Evolutionary conservation across 177 flowering plant genomes (phyloP).

Genomic region (Tripterygium wilfordii): DNA sequence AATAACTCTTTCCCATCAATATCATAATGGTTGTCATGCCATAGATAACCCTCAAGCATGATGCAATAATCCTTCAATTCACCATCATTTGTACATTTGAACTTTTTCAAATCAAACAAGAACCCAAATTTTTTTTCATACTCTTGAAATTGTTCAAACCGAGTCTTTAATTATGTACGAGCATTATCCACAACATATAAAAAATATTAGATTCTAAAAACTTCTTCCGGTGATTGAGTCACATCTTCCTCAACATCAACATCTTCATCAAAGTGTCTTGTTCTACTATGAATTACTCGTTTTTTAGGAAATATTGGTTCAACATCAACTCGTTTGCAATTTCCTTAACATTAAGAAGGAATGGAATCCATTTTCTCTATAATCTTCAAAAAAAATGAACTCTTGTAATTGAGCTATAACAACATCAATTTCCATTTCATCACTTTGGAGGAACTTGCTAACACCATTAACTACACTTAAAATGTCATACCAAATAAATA

Average conservation of each 20-base stretch:
- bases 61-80: constrained; percentile 5
- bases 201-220: constrained; percentile 14
- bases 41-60: not conserved
- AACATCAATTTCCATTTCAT: no score
- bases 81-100: constrained; percentile 7
- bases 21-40: constrained; percentile 1
- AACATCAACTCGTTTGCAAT: constrained; percentile 2
- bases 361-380: no score
- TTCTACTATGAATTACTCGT: no score
- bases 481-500: no score
- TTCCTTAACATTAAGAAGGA: no score
- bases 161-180: constrained; percentile 4
- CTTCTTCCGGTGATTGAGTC: not conserved
- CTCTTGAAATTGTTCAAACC: constrained; percentile 18
- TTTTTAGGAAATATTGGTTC: constrained; percentile 6
- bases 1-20: constrained; percentile 10
- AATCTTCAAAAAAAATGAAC: no score
- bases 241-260: not conserved
- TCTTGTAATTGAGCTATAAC: no score
- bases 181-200: constrained; percentile 15
- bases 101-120: constrained; percentile 8
- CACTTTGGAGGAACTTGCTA: no score
- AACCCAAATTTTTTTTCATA: constrained; percentile 5
- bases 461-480: no score
- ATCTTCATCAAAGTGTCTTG: constrained; percentile 9